A percentile compares a stretch with the other conserved stretches of the same genome.
Evolutionary conservation across 441 rosid species (phyloP).

Genomic region (Eruca vesicaria): DNA sequence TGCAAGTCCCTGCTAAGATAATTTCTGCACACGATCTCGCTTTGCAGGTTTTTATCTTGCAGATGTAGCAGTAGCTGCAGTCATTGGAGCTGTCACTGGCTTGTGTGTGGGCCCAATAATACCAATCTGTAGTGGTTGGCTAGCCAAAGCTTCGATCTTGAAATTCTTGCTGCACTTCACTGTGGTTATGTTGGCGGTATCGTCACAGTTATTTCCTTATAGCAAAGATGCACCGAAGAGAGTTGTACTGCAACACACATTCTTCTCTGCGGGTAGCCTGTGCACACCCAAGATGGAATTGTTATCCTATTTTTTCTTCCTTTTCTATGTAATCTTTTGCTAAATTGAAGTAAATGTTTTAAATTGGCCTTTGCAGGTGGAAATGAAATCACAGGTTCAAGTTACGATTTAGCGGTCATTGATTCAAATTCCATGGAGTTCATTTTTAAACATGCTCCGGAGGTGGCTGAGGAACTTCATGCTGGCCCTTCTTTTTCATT

Average conservation of each 20-base stretch:
- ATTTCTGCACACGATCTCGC: slow-evolving; percentile 13
- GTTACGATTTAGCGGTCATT: slow-evolving; percentile 69
- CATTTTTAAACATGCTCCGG: slow-evolving; percentile 71
- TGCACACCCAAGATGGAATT: neutral
- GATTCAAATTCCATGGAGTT: slow-evolving; percentile 84
- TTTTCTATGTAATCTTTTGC: neutral
- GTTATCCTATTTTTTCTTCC: neutral
- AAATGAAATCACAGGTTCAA: slow-evolving; percentile 54
- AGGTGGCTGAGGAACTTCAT: slow-evolving; percentile 60
- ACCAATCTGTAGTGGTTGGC: slow-evolving; percentile 75
- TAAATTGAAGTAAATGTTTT: neutral
- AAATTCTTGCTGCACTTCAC: slow-evolving; percentile 69
- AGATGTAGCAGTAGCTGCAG: slow-evolving; percentile 74
- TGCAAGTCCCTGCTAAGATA: neutral
- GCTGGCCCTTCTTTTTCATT: slow-evolving; percentile 53
- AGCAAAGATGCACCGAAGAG: slow-evolving; percentile 89
- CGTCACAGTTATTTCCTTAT: slow-evolving; percentile 96
- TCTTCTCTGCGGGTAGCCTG: slow-evolving; percentile 63
- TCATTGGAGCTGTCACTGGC: slow-evolving; percentile 66
- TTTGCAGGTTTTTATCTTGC: slow-evolving; percentile 75
- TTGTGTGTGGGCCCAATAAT: slow-evolving; percentile 84
- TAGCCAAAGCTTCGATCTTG: slow-evolving; percentile 76
- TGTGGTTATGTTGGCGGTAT: slow-evolving; percentile 72
- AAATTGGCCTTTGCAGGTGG: slow-evolving; percentile 55
- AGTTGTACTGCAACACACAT: slow-evolving; percentile 82